Conservation (phyloP, 805 yeast genomes). For the Yamadazyma kitorensis region DNA sequence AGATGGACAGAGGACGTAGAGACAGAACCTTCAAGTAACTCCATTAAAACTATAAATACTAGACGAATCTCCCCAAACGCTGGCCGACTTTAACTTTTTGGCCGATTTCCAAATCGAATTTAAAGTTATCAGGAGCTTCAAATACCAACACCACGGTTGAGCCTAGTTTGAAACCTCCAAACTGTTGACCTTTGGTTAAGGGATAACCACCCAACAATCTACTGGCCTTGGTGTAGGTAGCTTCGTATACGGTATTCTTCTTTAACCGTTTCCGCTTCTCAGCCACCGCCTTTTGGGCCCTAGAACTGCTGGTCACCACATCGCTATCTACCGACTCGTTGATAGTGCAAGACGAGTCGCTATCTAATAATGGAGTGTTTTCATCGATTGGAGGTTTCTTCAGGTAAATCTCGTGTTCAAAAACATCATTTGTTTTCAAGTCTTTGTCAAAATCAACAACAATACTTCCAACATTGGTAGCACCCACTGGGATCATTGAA, state of each 20-base stretch:
- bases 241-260: constrained; percentile 88
- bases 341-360: too few relatives aligned
- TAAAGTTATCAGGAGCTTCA: constrained; percentile 86
- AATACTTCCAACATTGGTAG: constrained; percentile 97
- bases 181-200: constrained; percentile 84
- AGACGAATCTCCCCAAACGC: constrained; percentile 53
- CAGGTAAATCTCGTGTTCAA: constrained; percentile 47
- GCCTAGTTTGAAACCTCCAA: constrained; percentile 96
- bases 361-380: constrained; percentile 28
- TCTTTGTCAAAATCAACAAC: constrained; percentile 88
- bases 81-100: constrained; percentile 85
- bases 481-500: constrained; percentile 99
- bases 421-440: constrained; percentile 75
- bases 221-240: constrained; percentile 82
- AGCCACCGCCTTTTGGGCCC: constrained; percentile 5
- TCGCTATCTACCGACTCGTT: too few relatives aligned
- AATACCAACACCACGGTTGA: constrained; percentile 95
- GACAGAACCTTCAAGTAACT: too few relatives aligned
- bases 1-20: not conserved
- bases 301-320: too few relatives aligned
- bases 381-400: constrained; percentile 19
- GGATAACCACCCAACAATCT: constrained; percentile 82
- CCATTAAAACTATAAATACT: not conserved
- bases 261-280: constrained; percentile 40
- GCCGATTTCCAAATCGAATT: constrained; percentile 68